Evolutionary conservation across 2,329 filamentous ascomycete species (phyloP).

Genomic region (Talaromyces sp.): DNA sequence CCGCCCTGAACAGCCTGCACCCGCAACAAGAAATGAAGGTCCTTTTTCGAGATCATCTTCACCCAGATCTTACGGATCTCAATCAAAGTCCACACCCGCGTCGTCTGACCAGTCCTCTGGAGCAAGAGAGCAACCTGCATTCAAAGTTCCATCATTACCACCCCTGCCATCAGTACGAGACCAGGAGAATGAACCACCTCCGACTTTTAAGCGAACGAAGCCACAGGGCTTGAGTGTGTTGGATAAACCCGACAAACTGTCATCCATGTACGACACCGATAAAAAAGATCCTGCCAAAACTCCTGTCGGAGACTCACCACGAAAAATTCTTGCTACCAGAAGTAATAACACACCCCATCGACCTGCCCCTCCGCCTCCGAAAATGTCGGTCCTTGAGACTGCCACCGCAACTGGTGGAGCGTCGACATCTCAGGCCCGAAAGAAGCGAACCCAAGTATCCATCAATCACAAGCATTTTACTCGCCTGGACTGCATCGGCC

Average conservation of each 20-base stretch:
- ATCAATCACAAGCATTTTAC: constrained; percentile 93
- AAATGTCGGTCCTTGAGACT: constrained; percentile 94
- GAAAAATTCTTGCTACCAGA: constrained; percentile 54
- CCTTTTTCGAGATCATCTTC: constrained; percentile 39
- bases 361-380: constrained; percentile 80
- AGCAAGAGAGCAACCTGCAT: constrained; percentile 55
- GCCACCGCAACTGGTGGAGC: constrained; percentile 83
- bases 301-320: constrained; percentile 48
- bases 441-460: constrained; percentile 79
- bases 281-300: constrained; percentile 48
- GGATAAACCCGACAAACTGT: constrained; percentile 60
- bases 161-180: constrained; percentile 67
- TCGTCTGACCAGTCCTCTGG: constrained; percentile 44
- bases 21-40: constrained; percentile 25
- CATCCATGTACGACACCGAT: constrained; percentile 53
- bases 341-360: constrained; percentile 75
- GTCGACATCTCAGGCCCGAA: constrained; percentile 70
- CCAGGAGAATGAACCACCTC: constrained; percentile 81
- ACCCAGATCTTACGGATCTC: constrained; percentile 38
- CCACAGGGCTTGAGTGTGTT: constrained; percentile 57
- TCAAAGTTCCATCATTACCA: constrained; percentile 60
- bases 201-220: constrained; percentile 67
- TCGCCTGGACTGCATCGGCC: constrained; percentile 84
- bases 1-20: constrained; percentile 26
- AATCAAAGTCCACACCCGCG: constrained; percentile 45